Conservation (phyloP, 225 moss, liverwort and hornwort genomes). For the Pleurozium schreberi region DNA sequence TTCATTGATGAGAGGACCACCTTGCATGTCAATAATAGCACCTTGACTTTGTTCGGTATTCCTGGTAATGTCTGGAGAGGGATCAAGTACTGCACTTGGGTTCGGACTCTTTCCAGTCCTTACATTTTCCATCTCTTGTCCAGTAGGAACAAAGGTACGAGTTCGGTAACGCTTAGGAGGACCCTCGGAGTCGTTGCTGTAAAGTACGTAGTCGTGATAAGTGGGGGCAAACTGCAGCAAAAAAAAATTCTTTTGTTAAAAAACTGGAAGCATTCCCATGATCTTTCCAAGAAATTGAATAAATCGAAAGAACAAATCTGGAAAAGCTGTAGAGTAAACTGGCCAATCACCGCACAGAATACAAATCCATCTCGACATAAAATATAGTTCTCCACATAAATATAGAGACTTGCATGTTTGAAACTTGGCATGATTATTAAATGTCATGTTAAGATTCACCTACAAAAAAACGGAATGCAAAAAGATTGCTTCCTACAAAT, state of each 20-base stretch:
- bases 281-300: neutral
- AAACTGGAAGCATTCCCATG: neutral
- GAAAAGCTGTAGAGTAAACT: no score
- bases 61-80: conserved; percentile 1
- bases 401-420: no score
- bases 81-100: neutral
- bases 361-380: no score
- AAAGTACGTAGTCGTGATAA: conserved; percentile 98
- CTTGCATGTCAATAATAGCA: conserved; percentile 28
- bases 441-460: no score
- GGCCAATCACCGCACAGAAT: no score
- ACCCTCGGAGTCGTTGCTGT: conserved; percentile 77
- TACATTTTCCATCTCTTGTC: conserved; percentile 84
- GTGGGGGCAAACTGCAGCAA: conserved; percentile 82
- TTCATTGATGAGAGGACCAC: conserved; percentile 29
- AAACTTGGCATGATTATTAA: no score
- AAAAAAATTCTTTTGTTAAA: neutral
- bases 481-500: no score
- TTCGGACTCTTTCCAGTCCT: conserved; percentile 27
- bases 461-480: no score
- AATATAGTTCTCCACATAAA: no score
- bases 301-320: neutral
- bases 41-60: neutral
- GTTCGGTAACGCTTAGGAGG: conserved; percentile 71
- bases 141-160: conserved; percentile 85